Base-by-base conservation (phyloP, 1,284 basidiomycete genomes). In the Crepidotus sp. region DNA sequence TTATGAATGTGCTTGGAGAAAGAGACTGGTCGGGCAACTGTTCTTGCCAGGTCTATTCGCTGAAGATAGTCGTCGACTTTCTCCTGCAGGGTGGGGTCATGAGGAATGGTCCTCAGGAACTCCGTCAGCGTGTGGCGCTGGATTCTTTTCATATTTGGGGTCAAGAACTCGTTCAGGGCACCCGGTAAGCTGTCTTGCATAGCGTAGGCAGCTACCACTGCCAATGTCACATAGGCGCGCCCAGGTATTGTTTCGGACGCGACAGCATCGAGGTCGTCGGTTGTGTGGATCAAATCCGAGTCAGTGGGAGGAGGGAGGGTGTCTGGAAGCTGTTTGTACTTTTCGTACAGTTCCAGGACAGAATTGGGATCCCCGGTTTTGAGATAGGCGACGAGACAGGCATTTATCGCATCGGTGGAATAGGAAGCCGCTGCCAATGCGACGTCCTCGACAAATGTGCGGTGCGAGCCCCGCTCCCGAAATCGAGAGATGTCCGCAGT, bases 151-250 rank as follows among this genome's bases (percentile, higher is more conserved):
- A 19, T 6, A 7, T 39, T 24, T 11, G 24, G 17, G 17, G 61
- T 51, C 6, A 74, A 50, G 45, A 61, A 74, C 4, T 59, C 57
- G 32, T 62, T 59, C 40, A 83, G 54, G 3, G 82, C 80, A 29
- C 59, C 67, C 8, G 60, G 54, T 52, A 85, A 83, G 19, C 69
- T 65, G 54, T 74, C 61, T 26, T 63, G 61, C 57, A 76, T 69
- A 3, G 77, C 75, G 58, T 77, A 64, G 9, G 84, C 83, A n/a
- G 74, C 64, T 13, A 76, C 61, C 2, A 67, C 73, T 6, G 68
- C 65, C 25, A 80, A 63, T 26, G 82, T 61, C 29, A 80, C 55
- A 2, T 67, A 62, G 27, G 62, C 54, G 18, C 60, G 64, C 19
- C 64, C 64, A 4, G 61, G 63, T 38, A 43, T 36, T 33, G 45